A percentile compares a stretch with the other conserved stretches of the same genome.
Conservation (phyloP, 2,329 filamentous ascomycete species). For the Chrysosphaeria jannelii region DNA sequence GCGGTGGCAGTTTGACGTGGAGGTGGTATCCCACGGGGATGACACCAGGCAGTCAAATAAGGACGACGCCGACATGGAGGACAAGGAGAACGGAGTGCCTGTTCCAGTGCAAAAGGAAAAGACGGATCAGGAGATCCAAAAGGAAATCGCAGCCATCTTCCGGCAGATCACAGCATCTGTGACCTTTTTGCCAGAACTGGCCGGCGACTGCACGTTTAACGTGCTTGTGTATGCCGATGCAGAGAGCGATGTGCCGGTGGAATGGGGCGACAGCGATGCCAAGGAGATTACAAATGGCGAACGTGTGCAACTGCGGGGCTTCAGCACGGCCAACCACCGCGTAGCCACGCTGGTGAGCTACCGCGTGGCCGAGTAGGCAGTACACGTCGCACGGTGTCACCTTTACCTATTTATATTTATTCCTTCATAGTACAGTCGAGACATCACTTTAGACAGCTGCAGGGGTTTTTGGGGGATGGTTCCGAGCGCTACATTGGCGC, state of each 20-base stretch:
- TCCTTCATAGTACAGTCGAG: too few species aligned
- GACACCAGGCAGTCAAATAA: slow-evolving; percentile 3
- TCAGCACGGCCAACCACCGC: slow-evolving; percentile 79
- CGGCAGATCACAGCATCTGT: slow-evolving; percentile 94
- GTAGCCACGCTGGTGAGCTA: slow-evolving; percentile 95
- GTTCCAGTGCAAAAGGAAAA: too few species aligned
- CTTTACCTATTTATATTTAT: background rate
- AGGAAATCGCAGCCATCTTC: slow-evolving; percentile 89
- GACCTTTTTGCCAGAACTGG: slow-evolving; percentile 80
- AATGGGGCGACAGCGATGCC: slow-evolving; percentile 95
- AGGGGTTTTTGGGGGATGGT: slow-evolving; percentile 1
- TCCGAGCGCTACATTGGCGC: too few species aligned
- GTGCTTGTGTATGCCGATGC: slow-evolving; percentile 93
- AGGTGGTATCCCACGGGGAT: slow-evolving; percentile 12
- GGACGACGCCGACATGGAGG: slow-evolving; percentile 10
- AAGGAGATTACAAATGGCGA: slow-evolving; percentile 90
- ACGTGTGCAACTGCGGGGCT: slow-evolving; percentile 81
- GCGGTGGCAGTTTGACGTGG: slow-evolving; percentile 75
- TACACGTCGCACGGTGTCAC: background rate
- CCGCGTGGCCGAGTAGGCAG: slow-evolving; percentile 18
- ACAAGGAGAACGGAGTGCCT: slow-evolving; percentile 7
- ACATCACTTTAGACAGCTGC: too few species aligned
- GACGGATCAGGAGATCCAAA: slow-evolving; percentile 76
- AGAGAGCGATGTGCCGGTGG: slow-evolving; percentile 82
- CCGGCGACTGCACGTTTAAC: slow-evolving; percentile 93